These are phyloP conservation scores for Petunia secreta DNA, from an alignment of 257 asterid species.

Conservation along the genomic window DNA sequence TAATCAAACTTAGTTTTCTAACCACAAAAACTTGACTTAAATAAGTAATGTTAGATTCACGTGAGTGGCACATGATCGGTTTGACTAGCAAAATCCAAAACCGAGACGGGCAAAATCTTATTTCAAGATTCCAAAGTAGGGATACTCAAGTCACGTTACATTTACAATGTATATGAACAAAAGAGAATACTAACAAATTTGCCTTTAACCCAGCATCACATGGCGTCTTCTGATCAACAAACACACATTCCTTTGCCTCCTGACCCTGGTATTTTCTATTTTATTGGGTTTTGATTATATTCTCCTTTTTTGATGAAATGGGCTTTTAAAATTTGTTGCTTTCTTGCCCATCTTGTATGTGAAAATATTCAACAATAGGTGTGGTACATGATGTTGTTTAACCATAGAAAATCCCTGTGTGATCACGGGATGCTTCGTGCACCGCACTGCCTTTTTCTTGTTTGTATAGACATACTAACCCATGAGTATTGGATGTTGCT, in stretches of 20 bases:
- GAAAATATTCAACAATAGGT: background rate
- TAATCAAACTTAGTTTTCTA: no score
- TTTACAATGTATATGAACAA: background rate
- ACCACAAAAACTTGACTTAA: background rate
- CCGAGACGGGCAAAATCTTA: background rate
- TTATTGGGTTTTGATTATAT: slow-evolving; percentile 15
- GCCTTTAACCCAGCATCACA: slow-evolving; percentile 37
- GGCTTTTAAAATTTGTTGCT: slow-evolving; percentile 14
- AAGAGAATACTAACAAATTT: slow-evolving; percentile 29
- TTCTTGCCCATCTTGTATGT: background rate
- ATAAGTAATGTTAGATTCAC: background rate
- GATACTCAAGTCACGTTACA: no score
- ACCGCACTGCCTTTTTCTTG: background rate
- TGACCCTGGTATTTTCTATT: slow-evolving; percentile 59
- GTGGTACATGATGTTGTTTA: background rate
- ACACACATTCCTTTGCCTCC: slow-evolving; percentile 63
- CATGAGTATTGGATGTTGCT: background rate
- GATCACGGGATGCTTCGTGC: background rate
- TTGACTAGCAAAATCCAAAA: background rate
- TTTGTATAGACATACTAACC: background rate
- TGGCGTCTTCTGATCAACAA: slow-evolving; percentile 66
- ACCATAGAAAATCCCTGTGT: background rate
- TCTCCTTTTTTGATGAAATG: slow-evolving; percentile 21
- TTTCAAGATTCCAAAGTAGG: no score
- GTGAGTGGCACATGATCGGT: background rate